These are phyloP conservation scores for Cylindrotheca fusiformis DNA, from an alignment of 108 stramenopile species.

Conservation along the genomic window DNA sequence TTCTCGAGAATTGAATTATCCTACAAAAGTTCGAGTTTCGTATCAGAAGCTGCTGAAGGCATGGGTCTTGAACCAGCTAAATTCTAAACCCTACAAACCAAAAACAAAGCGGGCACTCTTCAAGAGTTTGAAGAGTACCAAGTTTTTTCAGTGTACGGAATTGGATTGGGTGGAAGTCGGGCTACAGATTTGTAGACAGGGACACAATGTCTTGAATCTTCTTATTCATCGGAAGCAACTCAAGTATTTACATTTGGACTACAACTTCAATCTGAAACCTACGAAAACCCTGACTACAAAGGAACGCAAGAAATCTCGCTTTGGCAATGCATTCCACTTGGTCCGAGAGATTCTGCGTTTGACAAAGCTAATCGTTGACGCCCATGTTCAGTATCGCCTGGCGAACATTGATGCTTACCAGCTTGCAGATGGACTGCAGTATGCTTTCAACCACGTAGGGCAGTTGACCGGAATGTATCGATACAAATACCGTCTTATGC, in stretches of 20 bases:
- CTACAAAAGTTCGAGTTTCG: constrained; percentile 97
- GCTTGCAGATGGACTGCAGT: constrained; percentile 98
- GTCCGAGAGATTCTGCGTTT: constrained; percentile 97
- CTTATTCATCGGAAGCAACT: constrained; percentile 98
- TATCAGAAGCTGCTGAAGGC: constrained; percentile 99
- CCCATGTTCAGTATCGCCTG: constrained; percentile 97
- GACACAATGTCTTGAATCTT: constrained; percentile 98
- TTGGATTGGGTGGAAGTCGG: constrained; percentile 99
- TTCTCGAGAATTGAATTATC: constrained; percentile 88
- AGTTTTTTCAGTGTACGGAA: constrained; percentile 99
- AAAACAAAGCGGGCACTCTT: constrained; percentile 93
- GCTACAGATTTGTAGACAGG: constrained; percentile 96
- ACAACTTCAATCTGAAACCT: constrained; percentile 99
- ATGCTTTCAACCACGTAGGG: constrained; percentile 99
- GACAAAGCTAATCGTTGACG: constrained; percentile 98
- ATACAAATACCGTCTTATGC: constrained; percentile 99
- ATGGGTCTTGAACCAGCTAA: constrained; percentile 96
- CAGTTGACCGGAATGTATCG: constrained; percentile 99
- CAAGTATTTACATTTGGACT: constrained; percentile 99
- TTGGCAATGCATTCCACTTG: constrained; percentile 97
- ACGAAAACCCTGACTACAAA: constrained; percentile 99
- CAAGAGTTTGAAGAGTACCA: constrained; percentile 96
- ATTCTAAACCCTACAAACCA: constrained; percentile 84
- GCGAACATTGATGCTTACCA: constrained; percentile 99
- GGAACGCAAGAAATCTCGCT: constrained; percentile 97